phyloP scores from a whole-genome alignment of 148 eudicot genomes.

The Amaranthus hypochondriacus region DNA sequence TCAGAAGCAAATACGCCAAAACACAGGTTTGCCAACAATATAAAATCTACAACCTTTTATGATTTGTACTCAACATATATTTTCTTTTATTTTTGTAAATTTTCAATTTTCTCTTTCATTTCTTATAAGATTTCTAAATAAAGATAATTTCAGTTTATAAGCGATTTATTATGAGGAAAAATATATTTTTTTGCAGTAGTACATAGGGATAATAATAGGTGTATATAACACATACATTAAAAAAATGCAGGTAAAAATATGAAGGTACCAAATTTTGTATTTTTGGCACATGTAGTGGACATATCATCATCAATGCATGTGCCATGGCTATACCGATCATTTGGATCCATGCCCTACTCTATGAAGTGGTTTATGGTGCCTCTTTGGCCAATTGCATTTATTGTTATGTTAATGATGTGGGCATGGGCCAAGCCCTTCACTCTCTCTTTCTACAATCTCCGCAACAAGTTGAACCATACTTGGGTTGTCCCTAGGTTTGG shows the following conservation, averaged over 20 bases:
- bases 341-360: conserved; percentile 43
- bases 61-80: neutral
- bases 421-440: conserved; percentile 47
- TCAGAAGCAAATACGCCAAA: conserved; percentile 40
- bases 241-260: conserved; percentile 37
- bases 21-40: conserved; percentile 36
- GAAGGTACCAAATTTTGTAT: conserved; percentile 63
- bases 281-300: conserved; percentile 66
- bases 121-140: neutral
- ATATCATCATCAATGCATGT: conserved; percentile 45
- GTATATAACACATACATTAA: too few relatives aligned
- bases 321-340: conserved; percentile 41
- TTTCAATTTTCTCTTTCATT: neutral
- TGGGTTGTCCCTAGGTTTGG: conserved; percentile 67
- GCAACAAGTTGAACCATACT: conserved; percentile 42
- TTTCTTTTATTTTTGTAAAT: neutral
- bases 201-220: too few relatives aligned
- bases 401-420: conserved; percentile 48
- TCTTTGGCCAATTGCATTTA: conserved; percentile 29
- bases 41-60: too few relatives aligned
- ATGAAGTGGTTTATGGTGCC: conserved; percentile 31
- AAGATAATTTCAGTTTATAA: too few relatives aligned
- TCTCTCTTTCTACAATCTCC: conserved; percentile 37
- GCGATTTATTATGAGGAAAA: too few relatives aligned
- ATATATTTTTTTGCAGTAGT: too few relatives aligned